Conservation (phyloP, 768 basidiomycete species). For the Lyophyllum shimeji region DNA sequence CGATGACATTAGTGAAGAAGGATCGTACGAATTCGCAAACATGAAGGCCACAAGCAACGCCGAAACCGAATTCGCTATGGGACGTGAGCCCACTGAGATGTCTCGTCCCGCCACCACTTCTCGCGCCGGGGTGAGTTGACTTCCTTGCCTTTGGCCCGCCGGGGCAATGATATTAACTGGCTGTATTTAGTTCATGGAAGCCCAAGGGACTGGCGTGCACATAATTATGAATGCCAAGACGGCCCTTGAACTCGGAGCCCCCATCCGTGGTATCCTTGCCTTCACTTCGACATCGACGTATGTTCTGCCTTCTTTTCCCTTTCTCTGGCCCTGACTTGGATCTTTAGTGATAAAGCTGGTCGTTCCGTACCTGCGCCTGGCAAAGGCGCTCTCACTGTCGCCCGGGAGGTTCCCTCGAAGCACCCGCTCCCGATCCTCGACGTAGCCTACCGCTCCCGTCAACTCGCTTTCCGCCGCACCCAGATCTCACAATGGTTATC, state of each 20-base stretch:
- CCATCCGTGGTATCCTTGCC: constrained; percentile 90
- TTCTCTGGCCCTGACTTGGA: not conserved
- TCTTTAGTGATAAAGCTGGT: constrained; percentile 90
- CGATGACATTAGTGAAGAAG: constrained; percentile 97
- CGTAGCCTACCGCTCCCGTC: constrained; percentile 86
- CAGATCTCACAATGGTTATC: constrained; percentile 95
- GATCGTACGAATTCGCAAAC: constrained; percentile 98
- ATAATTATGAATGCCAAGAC: constrained; percentile 97
- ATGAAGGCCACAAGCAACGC: constrained; percentile 99
- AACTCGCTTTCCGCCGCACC: constrained; percentile 91
- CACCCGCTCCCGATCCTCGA: constrained; percentile 80
- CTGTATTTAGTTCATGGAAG: constrained; percentile 83
- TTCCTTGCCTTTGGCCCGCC: constrained; percentile 3
- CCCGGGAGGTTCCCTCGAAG: constrained; percentile 79
- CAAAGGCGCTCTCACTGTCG: constrained; percentile 86
- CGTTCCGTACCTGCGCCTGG: constrained; percentile 98
- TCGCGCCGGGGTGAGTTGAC: constrained; percentile 76
- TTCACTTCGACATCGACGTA: constrained; percentile 97
- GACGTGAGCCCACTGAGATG: constrained; percentile 98
- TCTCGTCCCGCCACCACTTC: constrained; percentile 96
- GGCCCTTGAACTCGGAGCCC: constrained; percentile 89
- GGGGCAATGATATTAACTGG: constrained; percentile 5
- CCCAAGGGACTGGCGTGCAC: constrained; percentile 95
- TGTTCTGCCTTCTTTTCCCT: constrained; percentile 27
- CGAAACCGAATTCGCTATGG: constrained; percentile 97